These are phyloP conservation scores for Acidomyces sp. DNA, from an alignment of 495 filamentous ascomycete species.

Conservation along the genomic window DNA sequence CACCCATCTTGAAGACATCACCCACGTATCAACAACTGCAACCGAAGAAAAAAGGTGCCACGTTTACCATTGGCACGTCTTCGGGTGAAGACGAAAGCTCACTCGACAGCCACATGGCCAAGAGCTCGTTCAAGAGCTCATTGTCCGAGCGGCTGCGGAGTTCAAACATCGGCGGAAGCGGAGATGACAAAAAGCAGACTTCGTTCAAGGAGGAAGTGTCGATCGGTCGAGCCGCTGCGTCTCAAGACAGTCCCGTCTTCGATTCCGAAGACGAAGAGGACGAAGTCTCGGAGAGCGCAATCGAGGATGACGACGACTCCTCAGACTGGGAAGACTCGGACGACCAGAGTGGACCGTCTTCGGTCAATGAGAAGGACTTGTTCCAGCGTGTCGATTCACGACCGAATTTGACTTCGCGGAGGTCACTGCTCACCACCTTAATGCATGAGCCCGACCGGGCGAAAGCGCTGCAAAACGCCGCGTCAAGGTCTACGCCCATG, in stretches of 20 bases:
- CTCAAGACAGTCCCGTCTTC: slow-evolving; percentile 54
- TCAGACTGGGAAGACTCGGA: slow-evolving; percentile 89
- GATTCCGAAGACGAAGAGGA: slow-evolving; percentile 42
- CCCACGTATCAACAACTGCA: slow-evolving; percentile 16
- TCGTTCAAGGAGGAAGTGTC: slow-evolving; percentile 73
- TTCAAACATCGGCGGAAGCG: slow-evolving; percentile 16
- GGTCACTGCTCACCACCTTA: slow-evolving; percentile 81
- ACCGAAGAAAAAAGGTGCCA: slow-evolving; percentile 47
- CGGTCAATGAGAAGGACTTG: slow-evolving; percentile 59
- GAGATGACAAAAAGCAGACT: slow-evolving; percentile 54
- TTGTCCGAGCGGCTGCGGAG: slow-evolving; percentile 41
- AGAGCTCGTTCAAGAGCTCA: slow-evolving; percentile 37
- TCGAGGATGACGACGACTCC: slow-evolving; percentile 64
- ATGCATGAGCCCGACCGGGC: slow-evolving; percentile 66
- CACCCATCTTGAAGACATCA: slow-evolving; percentile 35
- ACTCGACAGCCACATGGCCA: slow-evolving; percentile 50
- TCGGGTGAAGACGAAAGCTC: slow-evolving; percentile 74
- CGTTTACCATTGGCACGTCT: slow-evolving; percentile 71
- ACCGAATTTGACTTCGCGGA: slow-evolving; percentile 69
- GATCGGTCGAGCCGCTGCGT: slow-evolving; percentile 41
- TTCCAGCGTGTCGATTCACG: slow-evolving; percentile 87
- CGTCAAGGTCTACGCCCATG: slow-evolving; percentile 69
- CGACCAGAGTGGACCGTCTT: slow-evolving; percentile 73
- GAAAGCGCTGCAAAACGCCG: slow-evolving; percentile 47
- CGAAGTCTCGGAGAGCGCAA: slow-evolving; percentile 27